Evolutionary conservation across 306 rosid genomes (phyloP), one percentile per base, ranked within the genome.

Genomic region (Lagenaria siceraria): DNA sequence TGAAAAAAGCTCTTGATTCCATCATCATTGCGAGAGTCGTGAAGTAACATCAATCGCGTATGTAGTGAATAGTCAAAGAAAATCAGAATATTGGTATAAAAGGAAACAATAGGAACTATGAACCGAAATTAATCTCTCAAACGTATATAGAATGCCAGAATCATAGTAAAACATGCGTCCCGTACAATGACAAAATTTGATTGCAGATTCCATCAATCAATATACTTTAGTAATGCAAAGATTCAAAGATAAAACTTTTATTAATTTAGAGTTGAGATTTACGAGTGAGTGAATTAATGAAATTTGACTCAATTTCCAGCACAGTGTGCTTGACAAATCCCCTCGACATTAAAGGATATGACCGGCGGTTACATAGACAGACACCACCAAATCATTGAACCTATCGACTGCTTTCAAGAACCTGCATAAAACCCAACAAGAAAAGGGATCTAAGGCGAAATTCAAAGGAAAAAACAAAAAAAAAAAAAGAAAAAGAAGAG

Each of bases 1-100:
- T 95, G 98, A 83, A 95, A 95, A 82, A 95, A 92, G 87, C 97
- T 95, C 88, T 95, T 95, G 81, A 95, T 95, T 75, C 98, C 98
- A 89, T 95, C 98, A 79, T 95, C 97, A 48, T 92, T 95, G 27
- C 96, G 93, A 62, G 95, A 94, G 82, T 94, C 97, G 61, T 94
- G 98, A 83, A 94, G 97, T 83, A 94, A 84, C 98, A 92, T 94
- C 17, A 94, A 42, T 59, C 97, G 88, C 43, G 96, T 92, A 92
- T 94, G 98, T 92, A 80, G 10, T 78, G 35, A 62, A 36, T 68
- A 36, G 93, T 94, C 81, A 92, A 90, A 87, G 87, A 80, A 85
- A 61, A 83, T 36, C 51, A 56, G 22, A 82, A 69, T 22, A 46
- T 14, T 56, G 62, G 80, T 25, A 48, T 0, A 27, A 51, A 49